phyloP scores from a whole-genome alignment of 139 green algal species.

The Closterium sp. region DNA sequence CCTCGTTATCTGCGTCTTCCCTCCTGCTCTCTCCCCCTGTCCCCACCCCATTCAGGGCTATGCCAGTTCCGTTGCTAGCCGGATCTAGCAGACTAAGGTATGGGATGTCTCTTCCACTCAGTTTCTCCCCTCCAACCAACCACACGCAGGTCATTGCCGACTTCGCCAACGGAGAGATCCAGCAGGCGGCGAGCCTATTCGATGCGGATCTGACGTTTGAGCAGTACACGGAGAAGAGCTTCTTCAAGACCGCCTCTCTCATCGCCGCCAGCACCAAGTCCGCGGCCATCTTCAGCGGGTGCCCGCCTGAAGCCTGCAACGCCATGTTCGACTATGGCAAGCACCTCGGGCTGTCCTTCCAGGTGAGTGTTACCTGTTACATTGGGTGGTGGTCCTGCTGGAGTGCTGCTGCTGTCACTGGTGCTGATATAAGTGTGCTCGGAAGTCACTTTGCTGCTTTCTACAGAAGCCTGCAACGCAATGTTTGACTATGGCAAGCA shows the following conservation, averaged over 20 bases:
- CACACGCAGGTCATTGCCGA: conserved; percentile 90
- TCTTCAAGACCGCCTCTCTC: conserved; percentile 98
- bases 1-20: background rate
- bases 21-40: background rate
- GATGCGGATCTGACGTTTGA: conserved; percentile 82
- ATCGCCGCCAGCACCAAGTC: conserved; percentile 91
- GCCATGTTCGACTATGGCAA: conserved; percentile 95
- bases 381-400: too few relatives aligned
- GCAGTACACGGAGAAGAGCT: conserved; percentile 93
- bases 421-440: too few relatives aligned
- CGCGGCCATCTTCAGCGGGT: conserved; percentile 84
- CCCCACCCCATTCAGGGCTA: background rate
- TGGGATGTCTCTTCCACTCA: background rate
- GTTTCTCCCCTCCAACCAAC: background rate
- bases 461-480: conserved; percentile 72
- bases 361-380: background rate
- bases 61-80: too few relatives aligned
- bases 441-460: too few relatives aligned
- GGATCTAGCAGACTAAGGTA: background rate
- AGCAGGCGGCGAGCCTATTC: conserved; percentile 83
- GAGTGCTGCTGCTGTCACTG: too few relatives aligned
- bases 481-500: conserved; percentile 97
- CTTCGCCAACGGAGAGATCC: conserved; percentile 98
- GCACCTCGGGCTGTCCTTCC: conserved; percentile 94
- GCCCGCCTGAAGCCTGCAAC: conserved; percentile 67